A percentile compares a stretch with the other conserved stretches of the same genome.
phyloP scores from a whole-genome alignment of 306 rosid species.

The Vigna reflexopilosa region DNA sequence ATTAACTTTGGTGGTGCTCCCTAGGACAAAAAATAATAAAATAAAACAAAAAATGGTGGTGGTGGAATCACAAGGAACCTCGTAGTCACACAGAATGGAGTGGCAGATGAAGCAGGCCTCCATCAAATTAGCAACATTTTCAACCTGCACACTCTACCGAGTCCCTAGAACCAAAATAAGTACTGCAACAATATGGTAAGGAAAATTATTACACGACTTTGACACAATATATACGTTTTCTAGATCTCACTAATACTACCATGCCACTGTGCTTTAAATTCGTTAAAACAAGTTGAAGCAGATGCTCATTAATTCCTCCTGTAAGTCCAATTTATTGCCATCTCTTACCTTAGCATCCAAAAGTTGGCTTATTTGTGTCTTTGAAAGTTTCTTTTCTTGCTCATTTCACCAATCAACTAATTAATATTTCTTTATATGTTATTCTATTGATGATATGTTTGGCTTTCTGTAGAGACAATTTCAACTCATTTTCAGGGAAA shows the following conservation, averaged over 20 bases:
- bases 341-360: not conserved
- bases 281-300: not conserved
- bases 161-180: not conserved
- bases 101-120: not conserved
- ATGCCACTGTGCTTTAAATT: not conserved
- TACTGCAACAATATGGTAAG: not conserved
- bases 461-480: too few species aligned
- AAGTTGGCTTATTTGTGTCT: too few species aligned
- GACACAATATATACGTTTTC: not conserved
- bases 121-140: slow-evolving; percentile 8
- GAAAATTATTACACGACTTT: not conserved
- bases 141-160: slow-evolving; percentile 20
- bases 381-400: too few species aligned
- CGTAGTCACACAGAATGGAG: slow-evolving; percentile 12
- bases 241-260: not conserved
- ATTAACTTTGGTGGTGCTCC: slow-evolving; percentile 33
- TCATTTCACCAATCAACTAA: too few species aligned
- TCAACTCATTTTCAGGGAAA: too few species aligned
- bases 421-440: too few species aligned
- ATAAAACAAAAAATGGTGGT: not conserved
- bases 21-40: slow-evolving; percentile 17
- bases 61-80: slow-evolving; percentile 8
- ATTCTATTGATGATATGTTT: too few species aligned
- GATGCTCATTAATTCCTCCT: not conserved
- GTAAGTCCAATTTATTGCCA: too few species aligned